Evolutionary conservation across 2,329 filamentous ascomycete species (phyloP), one percentile per base, ranked within the genome.

Genomic region (Diplodia sapinea): DNA sequence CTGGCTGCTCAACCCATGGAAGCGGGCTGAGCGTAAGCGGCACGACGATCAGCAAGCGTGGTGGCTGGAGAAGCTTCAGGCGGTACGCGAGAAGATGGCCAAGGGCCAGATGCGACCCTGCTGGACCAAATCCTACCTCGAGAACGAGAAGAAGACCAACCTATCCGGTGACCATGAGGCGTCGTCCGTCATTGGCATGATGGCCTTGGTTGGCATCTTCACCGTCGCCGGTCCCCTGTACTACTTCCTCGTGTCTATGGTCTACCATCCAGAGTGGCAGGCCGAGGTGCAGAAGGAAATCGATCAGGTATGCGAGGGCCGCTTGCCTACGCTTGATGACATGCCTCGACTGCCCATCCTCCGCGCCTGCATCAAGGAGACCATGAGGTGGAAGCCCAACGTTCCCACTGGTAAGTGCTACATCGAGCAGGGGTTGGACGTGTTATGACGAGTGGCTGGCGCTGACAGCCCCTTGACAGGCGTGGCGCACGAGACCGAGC

Each of bases 281-380:
- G 76, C 73, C 66, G 83, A 82, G 71, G 82, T 84, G 5, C 85
- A 88, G 72, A 84, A 83, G 55, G 86, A 89, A 74, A 81, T 88
- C 15, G 86, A 88, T 70, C 75, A 80, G 9, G 83, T 87, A 1
- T 86, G 84, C 66, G 43, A 55, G 29, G 65, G 54, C n/a, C 80
- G 83, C 23, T 80, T 87, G 77, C 86, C 86, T 0, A 82, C 76
- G 15, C 80, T 84, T 40, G 76, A 78, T 8, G 84, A 88, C 71
- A 83, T 82, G 70, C 76, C 82, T 2, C 75, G 82, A 17, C 75
- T 88, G 23, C 86, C 86, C 0, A 85, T 80, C 0, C 80, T 87
- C 11, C 79, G 85, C 17, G 86, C 86, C 1, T 84, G 84, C 51
- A 76, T 88, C 31, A 87, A 88, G 74, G 86, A 88, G 75, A 85